A percentile compares a stretch with the other conserved stretches of the same genome.
phyloP scores from a whole-genome alignment of 2,329 filamentous ascomycete genomes.

The Fonsecaea monophora region DNA sequence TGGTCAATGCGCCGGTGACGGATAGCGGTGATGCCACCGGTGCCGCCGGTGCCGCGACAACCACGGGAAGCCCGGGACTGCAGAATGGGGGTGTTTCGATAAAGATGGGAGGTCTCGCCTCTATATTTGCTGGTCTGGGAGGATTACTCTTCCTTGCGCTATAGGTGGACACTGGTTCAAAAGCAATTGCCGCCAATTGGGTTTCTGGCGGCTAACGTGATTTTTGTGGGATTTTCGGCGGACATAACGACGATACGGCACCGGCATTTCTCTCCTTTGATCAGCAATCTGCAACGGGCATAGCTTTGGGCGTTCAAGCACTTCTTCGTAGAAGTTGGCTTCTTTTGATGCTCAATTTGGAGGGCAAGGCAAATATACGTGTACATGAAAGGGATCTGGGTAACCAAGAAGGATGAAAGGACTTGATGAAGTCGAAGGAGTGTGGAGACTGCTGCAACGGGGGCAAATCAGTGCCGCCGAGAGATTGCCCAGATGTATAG shows the following conservation, averaged over 20 bases:
- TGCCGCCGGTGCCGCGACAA: constrained; percentile 35
- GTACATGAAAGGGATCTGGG: constrained; percentile 24
- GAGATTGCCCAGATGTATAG: constrained; percentile 13
- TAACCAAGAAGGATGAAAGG: constrained; percentile 11
- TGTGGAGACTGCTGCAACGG: background rate
- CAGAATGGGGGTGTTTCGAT: constrained; percentile 49
- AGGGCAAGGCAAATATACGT: constrained; percentile 16
- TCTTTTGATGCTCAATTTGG: background rate
- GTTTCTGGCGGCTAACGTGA: constrained; percentile 17
- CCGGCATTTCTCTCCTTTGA: constrained; percentile 38
- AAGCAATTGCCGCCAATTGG: background rate
- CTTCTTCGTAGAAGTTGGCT: constrained; percentile 3
- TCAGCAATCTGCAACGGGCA: constrained; percentile 34
- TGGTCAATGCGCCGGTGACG: constrained; percentile 49
- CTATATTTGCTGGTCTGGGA: constrained; percentile 22
- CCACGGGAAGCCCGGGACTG: constrained; percentile 46
- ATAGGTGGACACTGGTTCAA: constrained; percentile 4
- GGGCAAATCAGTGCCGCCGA: background rate
- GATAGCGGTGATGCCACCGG: constrained; percentile 39
- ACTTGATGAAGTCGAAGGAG: constrained; percentile 1
- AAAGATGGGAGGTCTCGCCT: constrained; percentile 32
- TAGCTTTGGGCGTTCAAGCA: constrained; percentile 35
- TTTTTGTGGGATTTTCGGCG: constrained; percentile 23
- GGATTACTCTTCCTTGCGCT: constrained; percentile 26
- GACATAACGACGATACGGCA: constrained; percentile 36